Percentiles rank a stretch among this genome's conserved stretches.
These are phyloP conservation scores for Chloris gayana DNA, from an alignment of 176 grass and related monocot genomes.

Conservation along the genomic window DNA sequence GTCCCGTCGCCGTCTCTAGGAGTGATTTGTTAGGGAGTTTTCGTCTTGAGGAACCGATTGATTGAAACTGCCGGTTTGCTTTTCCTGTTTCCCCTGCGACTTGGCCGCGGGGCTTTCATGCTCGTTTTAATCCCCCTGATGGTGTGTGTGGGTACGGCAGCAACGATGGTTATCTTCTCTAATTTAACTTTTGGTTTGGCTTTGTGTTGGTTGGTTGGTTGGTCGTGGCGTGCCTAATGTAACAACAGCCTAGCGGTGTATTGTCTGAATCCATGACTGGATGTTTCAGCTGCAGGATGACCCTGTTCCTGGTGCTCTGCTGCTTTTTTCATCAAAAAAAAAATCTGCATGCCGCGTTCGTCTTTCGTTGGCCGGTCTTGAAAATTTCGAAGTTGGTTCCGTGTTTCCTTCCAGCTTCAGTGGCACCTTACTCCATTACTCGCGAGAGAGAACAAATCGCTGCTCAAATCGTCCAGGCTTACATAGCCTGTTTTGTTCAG, in stretches of 20 bases:
- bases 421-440: conserved; percentile 13
- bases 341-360: conserved; percentile 32
- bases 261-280: conserved; percentile 55
- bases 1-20: conserved; percentile 42
- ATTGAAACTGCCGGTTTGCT: conserved; percentile 64
- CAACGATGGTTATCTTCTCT: conserved; percentile 45
- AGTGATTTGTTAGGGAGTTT: conserved; percentile 55
- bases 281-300: conserved; percentile 49
- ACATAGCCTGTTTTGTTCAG: neutral
- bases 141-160: conserved; percentile 57
- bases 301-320: neutral
- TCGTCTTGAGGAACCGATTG: conserved; percentile 47
- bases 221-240: conserved; percentile 69
- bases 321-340: neutral
- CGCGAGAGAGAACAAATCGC: neutral
- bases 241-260: conserved; percentile 48
- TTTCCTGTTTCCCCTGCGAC: conserved; percentile 32
- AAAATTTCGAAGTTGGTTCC: neutral
- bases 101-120: conserved; percentile 35
- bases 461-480: neutral
- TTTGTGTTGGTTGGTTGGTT: conserved; percentile 34
- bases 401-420: conserved; percentile 7
- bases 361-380: conserved; percentile 30
- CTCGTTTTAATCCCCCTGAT: conserved; percentile 48
- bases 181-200: conserved; percentile 63